A percentile compares a stretch with the other conserved stretches of the same genome.
Evolutionary conservation across 352 stramenopile genomes (phyloP).

Genomic region (Plasmopara halstedii): DNA sequence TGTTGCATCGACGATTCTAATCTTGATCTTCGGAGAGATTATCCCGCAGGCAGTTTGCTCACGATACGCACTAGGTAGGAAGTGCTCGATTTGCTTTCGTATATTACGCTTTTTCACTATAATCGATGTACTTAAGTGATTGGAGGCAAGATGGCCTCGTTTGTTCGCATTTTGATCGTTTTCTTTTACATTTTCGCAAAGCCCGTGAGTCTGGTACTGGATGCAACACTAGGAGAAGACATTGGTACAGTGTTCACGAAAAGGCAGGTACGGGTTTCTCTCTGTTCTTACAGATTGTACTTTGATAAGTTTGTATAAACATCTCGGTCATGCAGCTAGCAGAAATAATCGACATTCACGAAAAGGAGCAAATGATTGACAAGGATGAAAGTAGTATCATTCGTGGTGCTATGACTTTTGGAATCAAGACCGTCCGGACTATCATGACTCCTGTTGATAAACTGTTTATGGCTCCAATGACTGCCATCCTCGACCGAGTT

Average conservation of each 20-base stretch:
- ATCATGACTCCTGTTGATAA: conserved; percentile 93
- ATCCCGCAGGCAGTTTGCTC: conserved; percentile 91
- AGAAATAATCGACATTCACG: conserved; percentile 96
- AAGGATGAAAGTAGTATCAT: conserved; percentile 92
- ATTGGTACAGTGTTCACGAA: conserved; percentile 94
- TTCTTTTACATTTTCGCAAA: conserved; percentile 93
- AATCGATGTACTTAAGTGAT: conserved; percentile 30
- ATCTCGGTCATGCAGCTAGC: conserved; percentile 67
- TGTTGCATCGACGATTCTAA: conserved; percentile 89
- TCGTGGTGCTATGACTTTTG: conserved; percentile 92
- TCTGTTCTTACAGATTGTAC: background rate
- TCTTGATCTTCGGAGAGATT: conserved; percentile 96
- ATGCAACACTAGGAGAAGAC: conserved; percentile 90
- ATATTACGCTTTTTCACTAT: background rate
- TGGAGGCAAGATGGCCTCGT: conserved; percentile 66
- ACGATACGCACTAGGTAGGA: conserved; percentile 87
- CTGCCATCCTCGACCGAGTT: conserved; percentile 44
- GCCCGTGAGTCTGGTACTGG: conserved; percentile 89
- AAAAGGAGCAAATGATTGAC: conserved; percentile 90
- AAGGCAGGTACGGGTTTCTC: conserved; percentile 32
- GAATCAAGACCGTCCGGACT: conserved; percentile 83
- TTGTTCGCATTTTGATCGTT: conserved; percentile 91
- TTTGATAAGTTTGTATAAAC: background rate
- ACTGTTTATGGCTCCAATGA: conserved; percentile 93
- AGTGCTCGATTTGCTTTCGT: background rate